phyloP scores from a whole-genome alignment of 1,139 yeast genomes.

The Hyphopichia fennica region DNA sequence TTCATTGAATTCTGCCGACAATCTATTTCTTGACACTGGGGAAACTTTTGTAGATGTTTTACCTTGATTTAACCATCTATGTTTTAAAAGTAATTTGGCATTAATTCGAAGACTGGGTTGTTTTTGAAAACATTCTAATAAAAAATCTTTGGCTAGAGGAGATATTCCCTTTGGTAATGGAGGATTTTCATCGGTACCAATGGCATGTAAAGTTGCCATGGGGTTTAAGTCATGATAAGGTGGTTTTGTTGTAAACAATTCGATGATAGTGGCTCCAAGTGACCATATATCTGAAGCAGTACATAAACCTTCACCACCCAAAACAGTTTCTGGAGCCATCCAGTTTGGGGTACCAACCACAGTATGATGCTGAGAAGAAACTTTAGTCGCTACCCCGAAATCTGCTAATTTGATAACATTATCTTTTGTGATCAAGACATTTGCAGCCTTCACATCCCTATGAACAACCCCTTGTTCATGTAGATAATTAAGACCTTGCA shows the following conservation, averaged over 20 bases:
- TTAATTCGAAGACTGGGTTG: constrained; percentile 61
- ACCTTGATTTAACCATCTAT: constrained; percentile 55
- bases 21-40: not conserved
- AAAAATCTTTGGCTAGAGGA: constrained; percentile 57
- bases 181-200: constrained; percentile 81
- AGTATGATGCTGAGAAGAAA: constrained; percentile 40
- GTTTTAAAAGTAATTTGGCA: constrained; percentile 57
- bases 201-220: constrained; percentile 89
- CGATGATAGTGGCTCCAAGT: constrained; percentile 92
- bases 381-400: constrained; percentile 74
- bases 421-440: constrained; percentile 59
- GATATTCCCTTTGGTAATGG: constrained; percentile 69
- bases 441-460: constrained; percentile 79
- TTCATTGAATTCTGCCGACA: constrained; percentile 1
- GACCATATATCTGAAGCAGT: constrained; percentile 92
- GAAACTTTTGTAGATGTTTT: constrained; percentile 4
- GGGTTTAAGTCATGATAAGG: constrained; percentile 82
- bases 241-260: constrained; percentile 81
- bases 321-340: constrained; percentile 84
- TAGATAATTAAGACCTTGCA: constrained; percentile 68
- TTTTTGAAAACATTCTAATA: constrained; percentile 75
- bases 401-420: constrained; percentile 72
- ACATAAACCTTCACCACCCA: constrained; percentile 80
- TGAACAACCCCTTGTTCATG: constrained; percentile 76
- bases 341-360: constrained; percentile 76